A percentile compares a stretch with the other conserved stretches of the same genome.
Conservation (phyloP, 345 rosid genomes). For the Arabis hirsuta region DNA sequence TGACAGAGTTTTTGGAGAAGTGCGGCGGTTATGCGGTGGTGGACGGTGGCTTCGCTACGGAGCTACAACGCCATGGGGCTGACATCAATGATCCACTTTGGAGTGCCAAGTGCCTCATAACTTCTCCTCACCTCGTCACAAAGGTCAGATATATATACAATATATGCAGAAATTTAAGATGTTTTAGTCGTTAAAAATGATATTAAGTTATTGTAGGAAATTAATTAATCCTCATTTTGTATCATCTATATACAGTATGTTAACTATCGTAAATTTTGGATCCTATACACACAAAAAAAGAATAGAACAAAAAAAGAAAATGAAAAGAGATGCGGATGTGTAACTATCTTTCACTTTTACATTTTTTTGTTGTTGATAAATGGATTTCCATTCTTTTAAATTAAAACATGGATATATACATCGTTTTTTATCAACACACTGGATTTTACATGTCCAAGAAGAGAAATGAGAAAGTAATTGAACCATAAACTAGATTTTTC, state of each 20-base stretch:
- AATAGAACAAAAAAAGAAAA: not conserved
- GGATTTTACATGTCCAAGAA: too few species aligned
- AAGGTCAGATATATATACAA: slow-evolving; percentile 47
- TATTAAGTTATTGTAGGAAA: not conserved
- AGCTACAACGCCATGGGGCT: slow-evolving; percentile 88
- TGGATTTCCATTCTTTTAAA: too few species aligned
- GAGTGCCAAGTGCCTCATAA: slow-evolving; percentile 91
- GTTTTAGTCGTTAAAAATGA: slow-evolving; percentile 5
- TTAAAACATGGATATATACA: too few species aligned
- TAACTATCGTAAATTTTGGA: not conserved
- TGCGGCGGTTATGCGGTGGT: slow-evolving; percentile 82
- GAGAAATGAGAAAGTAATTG: too few species aligned
- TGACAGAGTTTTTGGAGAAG: slow-evolving; percentile 62
- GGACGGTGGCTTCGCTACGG: slow-evolving; percentile 95
- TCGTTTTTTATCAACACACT: too few species aligned
- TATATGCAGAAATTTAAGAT: slow-evolving; percentile 5
- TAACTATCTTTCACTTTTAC: too few species aligned
- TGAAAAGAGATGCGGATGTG: not conserved
- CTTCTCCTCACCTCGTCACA: slow-evolving; percentile 81
- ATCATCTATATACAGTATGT: too few species aligned
- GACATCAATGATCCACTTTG: slow-evolving; percentile 92
- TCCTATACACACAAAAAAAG: not conserved
- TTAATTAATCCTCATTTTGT: not conserved
- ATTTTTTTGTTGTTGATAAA: too few species aligned
- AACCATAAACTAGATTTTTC: too few species aligned